Evolutionary conservation across 495 filamentous ascomycete genomes (phyloP).

Genomic region (Talaromyces thailandensis): DNA sequence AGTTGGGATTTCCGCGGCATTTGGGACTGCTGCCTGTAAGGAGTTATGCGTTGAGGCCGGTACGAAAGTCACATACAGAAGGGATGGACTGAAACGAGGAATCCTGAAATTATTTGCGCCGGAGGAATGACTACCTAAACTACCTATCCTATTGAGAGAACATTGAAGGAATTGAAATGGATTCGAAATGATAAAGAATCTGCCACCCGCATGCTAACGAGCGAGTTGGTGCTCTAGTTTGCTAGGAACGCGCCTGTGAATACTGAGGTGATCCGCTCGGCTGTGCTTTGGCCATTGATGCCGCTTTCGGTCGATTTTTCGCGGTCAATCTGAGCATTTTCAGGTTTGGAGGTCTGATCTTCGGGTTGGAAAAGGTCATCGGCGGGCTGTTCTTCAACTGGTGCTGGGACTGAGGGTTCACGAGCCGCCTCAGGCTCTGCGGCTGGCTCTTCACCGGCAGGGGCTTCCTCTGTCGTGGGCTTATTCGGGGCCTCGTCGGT

Average conservation of each 20-base stretch:
- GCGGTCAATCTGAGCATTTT: not conserved
- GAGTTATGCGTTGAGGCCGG: constrained; percentile 51
- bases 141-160: not conserved
- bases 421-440: not conserved
- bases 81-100: not conserved
- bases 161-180: not conserved
- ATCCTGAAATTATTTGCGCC: not conserved
- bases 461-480: not conserved
- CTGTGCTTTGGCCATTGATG: not conserved
- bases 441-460: not conserved
- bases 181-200: not conserved
- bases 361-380: not conserved
- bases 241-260: not conserved
- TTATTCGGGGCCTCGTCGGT: not conserved
- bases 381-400: not conserved
- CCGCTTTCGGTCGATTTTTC: not conserved
- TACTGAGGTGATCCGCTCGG: not conserved
- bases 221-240: not conserved
- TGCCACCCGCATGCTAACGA: not conserved
- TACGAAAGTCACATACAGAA: not conserved
- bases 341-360: not conserved
- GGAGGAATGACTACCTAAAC: not conserved
- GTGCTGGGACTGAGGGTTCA: not conserved
- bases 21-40: constrained; percentile 59
- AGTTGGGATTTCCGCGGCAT: constrained; percentile 60